phyloP scores from a whole-genome alignment of 805 yeast species.

The Starmera dryadoides region DNA sequence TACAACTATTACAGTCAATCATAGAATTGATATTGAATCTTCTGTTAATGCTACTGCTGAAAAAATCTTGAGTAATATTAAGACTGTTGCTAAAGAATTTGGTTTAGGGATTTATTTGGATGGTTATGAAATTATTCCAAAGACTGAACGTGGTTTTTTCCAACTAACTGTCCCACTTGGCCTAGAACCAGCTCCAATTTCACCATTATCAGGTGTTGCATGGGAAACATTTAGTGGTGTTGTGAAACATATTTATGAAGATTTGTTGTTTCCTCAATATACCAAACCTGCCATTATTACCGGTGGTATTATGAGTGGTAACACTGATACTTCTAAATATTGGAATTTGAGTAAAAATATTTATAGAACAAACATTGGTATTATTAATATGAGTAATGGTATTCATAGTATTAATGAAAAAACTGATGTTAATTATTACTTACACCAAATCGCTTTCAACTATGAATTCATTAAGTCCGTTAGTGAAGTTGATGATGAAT shows the following conservation, averaged over 20 bases:
- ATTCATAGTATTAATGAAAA: slow-evolving; percentile 58
- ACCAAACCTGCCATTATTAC: slow-evolving; percentile 35
- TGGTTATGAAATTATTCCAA: slow-evolving; percentile 4
- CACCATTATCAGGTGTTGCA: slow-evolving; percentile 37
- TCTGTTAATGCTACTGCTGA: slow-evolving; percentile 30
- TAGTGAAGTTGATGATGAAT: not conserved
- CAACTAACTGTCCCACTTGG: slow-evolving; percentile 22
- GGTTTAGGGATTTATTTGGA: slow-evolving; percentile 13
- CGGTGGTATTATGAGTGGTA: slow-evolving; percentile 59
- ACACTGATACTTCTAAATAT: slow-evolving; percentile 63
- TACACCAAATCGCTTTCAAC: slow-evolving; percentile 43
- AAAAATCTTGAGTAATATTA: slow-evolving; percentile 11
- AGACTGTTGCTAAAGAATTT: slow-evolving; percentile 13
- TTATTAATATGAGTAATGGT: slow-evolving; percentile 25
- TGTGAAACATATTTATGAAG: slow-evolving; percentile 55
- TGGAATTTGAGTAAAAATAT: slow-evolving; percentile 57
- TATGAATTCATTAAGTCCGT: slow-evolving; percentile 31
- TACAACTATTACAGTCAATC: slow-evolving; percentile 43
- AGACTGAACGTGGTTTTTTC: slow-evolving; percentile 33
- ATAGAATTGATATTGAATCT: slow-evolving; percentile 56
- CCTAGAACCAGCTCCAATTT: slow-evolving; percentile 46
- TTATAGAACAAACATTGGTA: slow-evolving; percentile 51
- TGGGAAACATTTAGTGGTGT: slow-evolving; percentile 61
- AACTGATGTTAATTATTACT: slow-evolving; percentile 40
- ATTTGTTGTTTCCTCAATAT: slow-evolving; percentile 30